A percentile compares a stretch with the other conserved stretches of the same genome.
Evolutionary conservation across 176 grass and related monocot species (phyloP).

Genomic region (maize (Zea mays)): Zm-B73-REFERENCE-NAM-5.0 NC_050096.1:199887501-199888000

Average conservation of each 20-base stretch:
- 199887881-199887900: constrained; percentile 43
- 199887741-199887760: constrained; percentile 53
- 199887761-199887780: not conserved
- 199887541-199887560: not conserved
- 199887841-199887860: constrained; percentile 31
- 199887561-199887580: not conserved
- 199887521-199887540: not conserved
- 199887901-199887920: constrained; percentile 32
- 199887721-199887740: constrained; percentile 57
- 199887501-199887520: not conserved
- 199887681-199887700: constrained; percentile 16
- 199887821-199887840: constrained; percentile 39
- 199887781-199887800: constrained; percentile 4
- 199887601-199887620: constrained; percentile 12
- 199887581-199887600: not conserved
- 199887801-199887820: not conserved
- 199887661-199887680: constrained; percentile 49
- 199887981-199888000: not conserved
- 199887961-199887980: constrained; percentile 31
- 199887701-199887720: constrained; percentile 45
- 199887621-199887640: constrained; percentile 56
- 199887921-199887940: constrained; percentile 55
- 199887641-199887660: constrained; percentile 53
- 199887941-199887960: constrained; percentile 61
- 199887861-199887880: constrained; percentile 53